phyloP scores from a whole-genome alignment of 164 flowering plant species.

The Stephania cephalantha region DNA sequence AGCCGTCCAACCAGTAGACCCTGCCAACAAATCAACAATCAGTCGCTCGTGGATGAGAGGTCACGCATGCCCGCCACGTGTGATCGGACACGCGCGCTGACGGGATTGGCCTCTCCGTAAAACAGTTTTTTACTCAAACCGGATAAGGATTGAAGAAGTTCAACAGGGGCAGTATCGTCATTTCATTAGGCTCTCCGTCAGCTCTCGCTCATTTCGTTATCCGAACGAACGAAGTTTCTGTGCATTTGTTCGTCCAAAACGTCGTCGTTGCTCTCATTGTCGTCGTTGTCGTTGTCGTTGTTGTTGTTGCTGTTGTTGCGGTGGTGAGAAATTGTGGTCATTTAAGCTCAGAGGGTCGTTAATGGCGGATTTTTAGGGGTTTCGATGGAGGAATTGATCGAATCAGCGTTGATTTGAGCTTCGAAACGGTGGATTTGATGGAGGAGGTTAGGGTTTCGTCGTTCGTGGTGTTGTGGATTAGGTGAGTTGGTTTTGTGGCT shows the following conservation, averaged over 20 bases:
- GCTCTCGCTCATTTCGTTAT: neutral
- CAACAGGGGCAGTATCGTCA: neutral
- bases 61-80: neutral
- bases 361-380: neutral
- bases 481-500: neutral
- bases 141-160: neutral
- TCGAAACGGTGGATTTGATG: neutral
- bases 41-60: neutral
- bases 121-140: neutral
- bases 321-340: no score
- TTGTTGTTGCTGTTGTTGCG: no score
- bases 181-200: neutral
- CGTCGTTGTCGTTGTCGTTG: neutral
- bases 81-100: neutral
- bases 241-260: neutral
- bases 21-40: no score
- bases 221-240: neutral
- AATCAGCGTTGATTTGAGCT: neutral
- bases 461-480: neutral
- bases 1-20: no score
- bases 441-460: neutral
- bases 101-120: neutral
- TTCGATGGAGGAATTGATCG: neutral
- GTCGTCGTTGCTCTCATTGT: neutral
- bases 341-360: no score